Base-by-base conservation (phyloP, 2,329 filamentous ascomycete genomes). In the Microdochium paspali region DNA sequence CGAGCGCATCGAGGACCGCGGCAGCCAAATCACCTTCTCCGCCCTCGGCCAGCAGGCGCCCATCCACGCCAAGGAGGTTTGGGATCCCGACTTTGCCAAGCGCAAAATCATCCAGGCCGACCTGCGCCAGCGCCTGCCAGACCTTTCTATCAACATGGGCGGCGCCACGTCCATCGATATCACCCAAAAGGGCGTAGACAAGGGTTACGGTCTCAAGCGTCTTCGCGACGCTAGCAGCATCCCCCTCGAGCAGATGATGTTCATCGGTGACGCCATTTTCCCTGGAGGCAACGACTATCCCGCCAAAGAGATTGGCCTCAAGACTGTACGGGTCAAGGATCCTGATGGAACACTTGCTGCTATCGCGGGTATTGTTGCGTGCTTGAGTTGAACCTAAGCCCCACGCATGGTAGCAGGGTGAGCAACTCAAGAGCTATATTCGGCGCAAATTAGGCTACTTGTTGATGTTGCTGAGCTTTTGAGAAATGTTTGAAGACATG, bases 11-110 rank as follows among this genome's bases (percentile, higher is more conserved):
- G 66, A 69, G 49, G 66, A 68, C 49, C 66, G 66, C 42, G 66
- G 65, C 25, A 65, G 62, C 53, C 65, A 68, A 55, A 67, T 68
- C 46, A 69, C 66, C 12, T 67, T 68, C 52, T 68, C 66, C 1
- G 66, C 66, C 2, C 64, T 69, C 1, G 66, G 66, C 39, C 66
- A 68, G 53, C 50, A 66, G 50, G 64, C 66, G 6, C 65, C 66
- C n/a, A 54, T 65, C 9, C 31, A 40, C 6, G 61, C 53, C 12
- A 69, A 68, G 53, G 55, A 65, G 51, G 46, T 47, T 23, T 69
- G 66, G 66, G 66, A 69, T 45, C 62, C 65, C 1, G 58, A 67
- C 46, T 66, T 67, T 49, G 62, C 58, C 24, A 68, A 68, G 54
- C 63, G 66, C 30, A 62, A 61, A 45, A 56, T 66, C 28, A 66